Percentiles rank a stretch among this genome's conserved stretches.
phyloP scores from a whole-genome alignment of 495 filamentous ascomycete species.

The Peziza echinospora region DNA sequence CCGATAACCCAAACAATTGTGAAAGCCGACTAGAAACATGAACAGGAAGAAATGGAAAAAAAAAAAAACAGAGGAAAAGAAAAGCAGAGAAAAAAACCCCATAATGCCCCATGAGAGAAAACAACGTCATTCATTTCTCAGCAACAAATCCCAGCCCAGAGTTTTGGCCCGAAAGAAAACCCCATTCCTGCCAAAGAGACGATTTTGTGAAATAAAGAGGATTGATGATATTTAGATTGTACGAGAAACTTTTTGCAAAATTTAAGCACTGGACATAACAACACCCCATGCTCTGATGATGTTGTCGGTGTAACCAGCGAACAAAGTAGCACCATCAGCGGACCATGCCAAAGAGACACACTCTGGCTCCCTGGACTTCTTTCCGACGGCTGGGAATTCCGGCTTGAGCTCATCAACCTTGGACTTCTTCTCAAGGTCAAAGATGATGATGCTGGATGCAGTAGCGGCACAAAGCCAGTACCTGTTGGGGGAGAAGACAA shows the following conservation, averaged over 20 bases:
- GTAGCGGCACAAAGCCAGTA: constrained; percentile 99
- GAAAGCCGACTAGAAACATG: neutral
- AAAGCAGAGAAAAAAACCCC: neutral
- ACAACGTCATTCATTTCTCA: neutral
- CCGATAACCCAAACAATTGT: neutral
- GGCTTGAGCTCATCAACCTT: constrained; percentile 99
- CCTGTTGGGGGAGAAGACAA: constrained; percentile 99
- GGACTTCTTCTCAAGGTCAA: constrained; percentile 99
- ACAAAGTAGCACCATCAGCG: constrained; percentile 95
- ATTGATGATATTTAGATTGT: neutral
- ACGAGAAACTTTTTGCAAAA: neutral
- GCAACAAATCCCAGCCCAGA: neutral
- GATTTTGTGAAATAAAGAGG: neutral
- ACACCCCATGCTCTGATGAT: constrained; percentile 99
- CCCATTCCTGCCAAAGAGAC: too few species aligned
- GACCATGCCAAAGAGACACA: constrained; percentile 92
- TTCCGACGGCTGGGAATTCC: constrained; percentile 85
- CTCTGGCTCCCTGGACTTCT: constrained; percentile 98
- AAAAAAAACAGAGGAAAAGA: neutral
- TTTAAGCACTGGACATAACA: constrained; percentile 44
- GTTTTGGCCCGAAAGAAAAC: neutral
- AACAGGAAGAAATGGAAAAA: neutral
- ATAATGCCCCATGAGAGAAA: neutral
- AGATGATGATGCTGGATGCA: constrained; percentile 94
- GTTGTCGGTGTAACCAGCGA: constrained; percentile 99